phyloP scores from a whole-genome alignment of 2,329 filamentous ascomycete species.

The Aspergillus glaucus region DNA sequence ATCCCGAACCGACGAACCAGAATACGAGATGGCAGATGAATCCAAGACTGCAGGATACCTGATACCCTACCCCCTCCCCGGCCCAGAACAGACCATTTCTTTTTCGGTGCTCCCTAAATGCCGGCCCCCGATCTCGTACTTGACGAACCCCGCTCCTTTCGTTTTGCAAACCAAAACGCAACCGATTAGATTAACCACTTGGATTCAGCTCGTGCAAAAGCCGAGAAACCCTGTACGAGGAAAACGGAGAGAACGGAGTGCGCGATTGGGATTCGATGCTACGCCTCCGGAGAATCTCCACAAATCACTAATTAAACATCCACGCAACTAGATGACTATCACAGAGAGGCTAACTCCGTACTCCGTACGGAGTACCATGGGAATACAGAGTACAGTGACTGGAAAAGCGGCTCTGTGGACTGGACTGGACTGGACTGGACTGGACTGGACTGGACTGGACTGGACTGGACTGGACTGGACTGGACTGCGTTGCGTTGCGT shows the following conservation, averaged over 20 bases:
- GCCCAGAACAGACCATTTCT: too few species aligned
- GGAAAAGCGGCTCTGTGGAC: not conserved
- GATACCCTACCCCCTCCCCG: too few species aligned
- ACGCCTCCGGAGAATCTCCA: not conserved
- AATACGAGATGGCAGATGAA: too few species aligned
- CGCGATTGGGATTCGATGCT: not conserved
- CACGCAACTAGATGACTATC: not conserved
- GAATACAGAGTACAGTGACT: not conserved
- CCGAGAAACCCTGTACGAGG: too few species aligned
- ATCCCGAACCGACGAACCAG: too few species aligned
- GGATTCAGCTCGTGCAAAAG: too few species aligned
- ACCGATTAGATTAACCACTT: too few species aligned
- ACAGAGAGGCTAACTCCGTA: not conserved
- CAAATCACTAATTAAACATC: not conserved
- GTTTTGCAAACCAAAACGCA: too few species aligned
- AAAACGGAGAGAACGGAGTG: not conserved
- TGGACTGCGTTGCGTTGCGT: not conserved
- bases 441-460: not conserved
- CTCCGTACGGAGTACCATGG: not conserved
- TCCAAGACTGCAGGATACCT: too few species aligned
- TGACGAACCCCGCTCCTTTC: too few species aligned
- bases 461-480: not conserved
- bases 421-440: not conserved
- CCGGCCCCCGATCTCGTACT: too few species aligned
- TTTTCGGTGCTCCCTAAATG: too few species aligned